Conservation (phyloP, 805 yeast species). For the Hanseniaspora nectarophila region DNA sequence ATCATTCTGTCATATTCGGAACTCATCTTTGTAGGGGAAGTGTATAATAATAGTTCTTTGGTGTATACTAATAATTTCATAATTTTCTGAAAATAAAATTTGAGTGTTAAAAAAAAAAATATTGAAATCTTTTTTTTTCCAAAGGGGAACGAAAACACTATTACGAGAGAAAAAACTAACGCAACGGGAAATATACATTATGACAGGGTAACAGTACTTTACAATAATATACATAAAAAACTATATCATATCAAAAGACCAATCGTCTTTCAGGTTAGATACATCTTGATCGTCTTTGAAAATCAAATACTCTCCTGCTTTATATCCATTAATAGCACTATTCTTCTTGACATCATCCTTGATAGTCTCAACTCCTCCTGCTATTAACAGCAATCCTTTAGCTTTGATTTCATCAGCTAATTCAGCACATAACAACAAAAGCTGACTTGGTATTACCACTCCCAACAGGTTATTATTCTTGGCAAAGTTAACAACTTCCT, state of each 20-base stretch:
- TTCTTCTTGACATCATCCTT: constrained; percentile 10
- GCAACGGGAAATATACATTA: too few relatives aligned
- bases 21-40: not conserved
- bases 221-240: not conserved
- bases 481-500: constrained; percentile 74
- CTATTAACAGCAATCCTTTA: constrained; percentile 75
- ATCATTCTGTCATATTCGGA: constrained; percentile 12
- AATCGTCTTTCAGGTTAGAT: not conserved
- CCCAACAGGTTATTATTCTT: constrained; percentile 76
- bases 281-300: constrained; percentile 17
- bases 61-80: constrained; percentile 15
- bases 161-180: not conserved
- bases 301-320: constrained; percentile 18
- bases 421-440: constrained; percentile 63
- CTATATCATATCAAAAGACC: constrained; percentile 4
- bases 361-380: constrained; percentile 34
- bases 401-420: constrained; percentile 63
- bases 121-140: not conserved
- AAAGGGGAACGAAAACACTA: not conserved
- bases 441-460: constrained; percentile 57
- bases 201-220: too few relatives aligned
- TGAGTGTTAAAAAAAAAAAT: not conserved
- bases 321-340: constrained; percentile 23
- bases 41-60: constrained; percentile 1
- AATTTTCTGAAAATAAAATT: not conserved